phyloP scores from a whole-genome alignment of 2,329 filamentous ascomycete species.

The Pleomassaria siparia region DNA sequence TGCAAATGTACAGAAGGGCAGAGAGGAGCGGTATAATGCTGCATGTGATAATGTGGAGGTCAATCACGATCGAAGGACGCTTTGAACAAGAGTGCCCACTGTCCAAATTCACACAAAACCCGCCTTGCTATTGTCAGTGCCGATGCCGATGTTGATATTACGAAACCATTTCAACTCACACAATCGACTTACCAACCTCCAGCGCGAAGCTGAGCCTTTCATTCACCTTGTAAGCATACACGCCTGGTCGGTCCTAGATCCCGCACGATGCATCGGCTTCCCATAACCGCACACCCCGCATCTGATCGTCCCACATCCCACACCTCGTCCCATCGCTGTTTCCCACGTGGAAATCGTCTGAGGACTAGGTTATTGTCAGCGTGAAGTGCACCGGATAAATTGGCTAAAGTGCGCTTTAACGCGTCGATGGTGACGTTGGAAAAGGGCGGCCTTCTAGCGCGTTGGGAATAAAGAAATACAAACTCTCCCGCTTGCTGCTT shows the following conservation, averaged over 20 bases:
- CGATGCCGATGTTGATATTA: background rate
- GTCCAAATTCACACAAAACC: no score
- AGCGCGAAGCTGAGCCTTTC: background rate
- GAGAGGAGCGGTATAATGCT: background rate
- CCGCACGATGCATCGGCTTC: slow-evolving; percentile 18
- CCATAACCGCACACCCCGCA: slow-evolving; percentile 24
- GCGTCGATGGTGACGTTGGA: slow-evolving; percentile 1
- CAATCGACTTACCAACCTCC: background rate
- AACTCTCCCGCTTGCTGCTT: background rate
- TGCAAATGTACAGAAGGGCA: background rate
- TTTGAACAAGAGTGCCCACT: no score
- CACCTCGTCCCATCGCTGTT: background rate
- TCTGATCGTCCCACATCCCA: background rate
- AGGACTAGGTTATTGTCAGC: background rate
- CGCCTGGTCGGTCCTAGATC: background rate
- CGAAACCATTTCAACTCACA: background rate
- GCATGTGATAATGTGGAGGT: background rate
- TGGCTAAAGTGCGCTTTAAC: slow-evolving; percentile 9
- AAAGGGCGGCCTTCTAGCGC: background rate
- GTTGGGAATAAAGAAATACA: slow-evolving; percentile 1
- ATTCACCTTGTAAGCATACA: background rate
- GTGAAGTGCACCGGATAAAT: slow-evolving; percentile 23
- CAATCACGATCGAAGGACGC: no score
- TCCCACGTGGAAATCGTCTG: slow-evolving; percentile 13
- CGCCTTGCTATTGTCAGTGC: no score